phyloP scores from a whole-genome alignment of 352 stramenopile species.

The Pythium grandisporangium region DNA sequence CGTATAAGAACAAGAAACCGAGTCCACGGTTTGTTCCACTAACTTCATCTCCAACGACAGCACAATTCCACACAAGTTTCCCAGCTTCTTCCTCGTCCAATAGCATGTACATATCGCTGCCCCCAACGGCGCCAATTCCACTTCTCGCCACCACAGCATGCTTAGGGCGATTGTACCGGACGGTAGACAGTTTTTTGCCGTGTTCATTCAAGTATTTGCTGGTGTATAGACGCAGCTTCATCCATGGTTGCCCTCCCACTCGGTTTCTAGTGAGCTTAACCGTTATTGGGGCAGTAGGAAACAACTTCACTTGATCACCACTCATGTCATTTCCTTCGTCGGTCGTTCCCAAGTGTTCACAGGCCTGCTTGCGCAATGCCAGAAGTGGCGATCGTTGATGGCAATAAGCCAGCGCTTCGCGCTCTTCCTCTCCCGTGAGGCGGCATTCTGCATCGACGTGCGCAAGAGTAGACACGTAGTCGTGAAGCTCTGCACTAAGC shows the following conservation, averaged over 20 bases:
- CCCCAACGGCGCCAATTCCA: no score
- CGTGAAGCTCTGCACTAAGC: slow-evolving; percentile 58
- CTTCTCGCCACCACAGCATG: no score
- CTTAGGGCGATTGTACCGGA: slow-evolving; percentile 80
- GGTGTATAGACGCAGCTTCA: slow-evolving; percentile 72
- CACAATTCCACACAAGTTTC: slow-evolving; percentile 80
- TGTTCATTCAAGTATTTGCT: slow-evolving; percentile 68
- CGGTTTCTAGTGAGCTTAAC: slow-evolving; percentile 63
- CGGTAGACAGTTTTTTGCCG: slow-evolving; percentile 70
- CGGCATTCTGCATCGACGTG: slow-evolving; percentile 91
- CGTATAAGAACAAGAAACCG: slow-evolving; percentile 78
- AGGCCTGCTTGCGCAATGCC: slow-evolving; percentile 56
- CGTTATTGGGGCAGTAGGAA: no score
- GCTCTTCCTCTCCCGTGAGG: slow-evolving; percentile 92
- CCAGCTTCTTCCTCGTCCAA: slow-evolving; percentile 71
- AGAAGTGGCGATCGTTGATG: slow-evolving; percentile 64
- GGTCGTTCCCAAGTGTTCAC: slow-evolving; percentile 32
- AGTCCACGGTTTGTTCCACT: slow-evolving; percentile 71
- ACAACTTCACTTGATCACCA: no score
- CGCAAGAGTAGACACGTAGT: slow-evolving; percentile 86
- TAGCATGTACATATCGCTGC: slow-evolving; percentile 53
- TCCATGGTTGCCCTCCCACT: slow-evolving; percentile 77
- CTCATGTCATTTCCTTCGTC: no score
- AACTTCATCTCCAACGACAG: slow-evolving; percentile 72
- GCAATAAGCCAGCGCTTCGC: slow-evolving; percentile 79